Conservation (phyloP, 176 grass and related monocot species). For the barley (Hordeum vulgare) region MorexV3_pseudomolecules_assembly NC_058521.1:551938792-551939291, state of each 20-base stretch:
- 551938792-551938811: not conserved
- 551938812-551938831: slow-evolving; percentile 34
- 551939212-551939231: not conserved
- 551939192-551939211: not conserved
- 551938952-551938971: not conserved
- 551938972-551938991: not conserved
- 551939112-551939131: not conserved
- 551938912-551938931: not conserved
- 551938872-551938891: slow-evolving; percentile 40
- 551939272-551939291: not conserved
- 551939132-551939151: not conserved
- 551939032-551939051: not conserved
- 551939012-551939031: not conserved
- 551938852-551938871: slow-evolving; percentile 18
- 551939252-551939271: not conserved
- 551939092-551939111: not conserved
- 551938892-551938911: not conserved
- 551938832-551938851: slow-evolving; percentile 22
- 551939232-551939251: slow-evolving; percentile 2
- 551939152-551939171: not conserved
- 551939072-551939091: not conserved
- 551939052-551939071: not conserved
- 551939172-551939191: not conserved
- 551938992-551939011: not conserved
- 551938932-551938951: not conserved